Base-by-base conservation (phyloP, 2,329 filamentous ascomycete species). In the Beauveria varroae region DNA sequence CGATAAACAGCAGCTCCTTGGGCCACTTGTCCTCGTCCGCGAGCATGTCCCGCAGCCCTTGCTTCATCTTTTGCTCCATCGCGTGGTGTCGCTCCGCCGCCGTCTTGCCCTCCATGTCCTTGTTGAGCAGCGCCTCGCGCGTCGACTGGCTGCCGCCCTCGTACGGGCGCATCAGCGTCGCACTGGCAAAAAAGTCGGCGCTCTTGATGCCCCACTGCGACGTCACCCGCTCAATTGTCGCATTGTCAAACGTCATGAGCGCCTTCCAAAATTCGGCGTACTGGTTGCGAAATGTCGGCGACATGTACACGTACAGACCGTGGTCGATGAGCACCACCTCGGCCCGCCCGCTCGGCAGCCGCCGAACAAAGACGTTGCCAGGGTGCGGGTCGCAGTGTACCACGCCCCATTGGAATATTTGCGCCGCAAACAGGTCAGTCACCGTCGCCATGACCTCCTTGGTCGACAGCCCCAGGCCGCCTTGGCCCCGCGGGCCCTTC, bases 301-400 rank as follows among this genome's bases (percentile, higher is more conserved):
- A 81, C 90, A 98, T 95, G 73, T 90, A 88, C 61, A 98, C 91
- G 76, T 99, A 99, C 6, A 99, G 85, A 0, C 95, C 95, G 74
- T 99, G 95, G 74, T 99, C 95, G 71, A 99, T 96, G 41, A 99
- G 86, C 1, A 98, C 93, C 34, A 99, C 82, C 76, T 99, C 92
- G 1, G 93, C 83, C 49, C 86, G 82, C n/a, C 93, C 93, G 49
- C 82, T 87, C 1, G 92, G 89, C 18, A 91, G 80, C 9, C 95
- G 88, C 9, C 95, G 89, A 70, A 98, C 88, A 76, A 99, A 96
- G 73, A 98, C 95, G 76, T 99, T 99, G 30, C 93, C 93, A 1
- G 95, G 95, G 71, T 99, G 95, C 10, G 95, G 95, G 72, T 99
- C 95, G 76, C 93, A 97, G 77, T 99, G 93, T 0, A 98, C 90